These are phyloP conservation scores for Mycena galopus DNA, from an alignment of 768 basidiomycete species.

Conservation along the genomic window DNA sequence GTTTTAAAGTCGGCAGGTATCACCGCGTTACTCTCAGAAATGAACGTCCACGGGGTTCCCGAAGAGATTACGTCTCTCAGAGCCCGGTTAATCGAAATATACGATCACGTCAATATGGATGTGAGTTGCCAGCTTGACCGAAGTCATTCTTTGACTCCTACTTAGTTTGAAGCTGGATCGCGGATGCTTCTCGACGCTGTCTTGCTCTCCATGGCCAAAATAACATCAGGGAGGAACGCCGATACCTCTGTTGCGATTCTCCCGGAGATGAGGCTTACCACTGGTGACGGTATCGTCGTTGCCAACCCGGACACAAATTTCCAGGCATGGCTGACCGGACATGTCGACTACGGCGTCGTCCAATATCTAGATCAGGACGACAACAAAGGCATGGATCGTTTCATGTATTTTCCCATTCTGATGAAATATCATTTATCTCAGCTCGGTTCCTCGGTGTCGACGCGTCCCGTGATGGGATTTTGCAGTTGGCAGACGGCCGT, in stretches of 20 bases:
- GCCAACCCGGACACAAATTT: constrained; percentile 2
- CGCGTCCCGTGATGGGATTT: constrained; percentile 9
- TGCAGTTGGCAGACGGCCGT: background rate
- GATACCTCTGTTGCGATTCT: constrained; percentile 10
- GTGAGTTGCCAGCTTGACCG: background rate
- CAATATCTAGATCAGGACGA: background rate
- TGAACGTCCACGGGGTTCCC: background rate
- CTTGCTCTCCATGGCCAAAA: constrained; percentile 1
- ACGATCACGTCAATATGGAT: background rate
- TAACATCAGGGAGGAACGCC: background rate
- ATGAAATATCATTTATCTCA: background rate
- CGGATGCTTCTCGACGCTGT: background rate
- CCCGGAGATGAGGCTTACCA: background rate
- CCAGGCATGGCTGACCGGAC: constrained; percentile 13
- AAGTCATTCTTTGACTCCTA: background rate
- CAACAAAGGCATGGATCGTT: too few relatives aligned
- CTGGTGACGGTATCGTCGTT: background rate
- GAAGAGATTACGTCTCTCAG: background rate
- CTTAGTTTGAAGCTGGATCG: constrained; percentile 4
- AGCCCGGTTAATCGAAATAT: background rate
- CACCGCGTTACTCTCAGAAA: background rate
- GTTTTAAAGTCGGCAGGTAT: background rate
- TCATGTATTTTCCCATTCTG: too few relatives aligned
- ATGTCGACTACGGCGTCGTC: constrained; percentile 8
- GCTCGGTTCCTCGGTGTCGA: constrained; percentile 11